Conservation (phyloP, 331 rosid genomes). For the Rosa hybrid region DNA sequence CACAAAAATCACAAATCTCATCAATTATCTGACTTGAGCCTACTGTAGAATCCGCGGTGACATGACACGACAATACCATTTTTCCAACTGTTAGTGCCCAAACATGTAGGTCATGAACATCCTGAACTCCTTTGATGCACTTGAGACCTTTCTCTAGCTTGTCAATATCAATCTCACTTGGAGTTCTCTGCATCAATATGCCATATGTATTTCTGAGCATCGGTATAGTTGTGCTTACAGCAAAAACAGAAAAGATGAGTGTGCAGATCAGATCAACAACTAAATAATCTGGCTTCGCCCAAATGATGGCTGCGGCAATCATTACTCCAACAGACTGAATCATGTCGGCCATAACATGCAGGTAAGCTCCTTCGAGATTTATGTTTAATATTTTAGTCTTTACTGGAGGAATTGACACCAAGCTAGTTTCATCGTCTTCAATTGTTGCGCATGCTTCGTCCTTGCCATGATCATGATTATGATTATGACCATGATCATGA, state of each 20-base stretch:
- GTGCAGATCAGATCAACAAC: constrained; percentile 76
- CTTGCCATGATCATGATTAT: constrained; percentile 34
- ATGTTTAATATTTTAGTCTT: constrained; percentile 48
- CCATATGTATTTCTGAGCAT: constrained; percentile 62
- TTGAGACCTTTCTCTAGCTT: constrained; percentile 57
- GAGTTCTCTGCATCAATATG: constrained; percentile 77
- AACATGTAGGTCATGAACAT: constrained; percentile 72
- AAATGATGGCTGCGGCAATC: constrained; percentile 80
- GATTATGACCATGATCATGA: constrained; percentile 34
- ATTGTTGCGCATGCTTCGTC: constrained; percentile 36
- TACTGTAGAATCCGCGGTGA: constrained; percentile 52
- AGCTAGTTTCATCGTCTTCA: constrained; percentile 46
- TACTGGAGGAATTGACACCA: constrained; percentile 41
- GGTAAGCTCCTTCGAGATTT: constrained; percentile 92
- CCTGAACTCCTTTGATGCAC: constrained; percentile 69
- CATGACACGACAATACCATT: constrained; percentile 73
- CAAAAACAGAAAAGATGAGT: constrained; percentile 66
- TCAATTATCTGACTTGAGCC: constrained; percentile 44
- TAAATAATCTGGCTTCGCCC: constrained; percentile 77
- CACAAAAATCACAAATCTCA: constrained; percentile 60
- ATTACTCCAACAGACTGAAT: constrained; percentile 95
- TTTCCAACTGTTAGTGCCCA: constrained; percentile 88
- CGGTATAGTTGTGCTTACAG: constrained; percentile 61
- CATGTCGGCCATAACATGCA: constrained; percentile 88
- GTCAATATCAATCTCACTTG: constrained; percentile 53